These are phyloP conservation scores for Tinospora cordifolia DNA, from an alignment of 164 flowering plant species.

Conservation along the genomic window DNA sequence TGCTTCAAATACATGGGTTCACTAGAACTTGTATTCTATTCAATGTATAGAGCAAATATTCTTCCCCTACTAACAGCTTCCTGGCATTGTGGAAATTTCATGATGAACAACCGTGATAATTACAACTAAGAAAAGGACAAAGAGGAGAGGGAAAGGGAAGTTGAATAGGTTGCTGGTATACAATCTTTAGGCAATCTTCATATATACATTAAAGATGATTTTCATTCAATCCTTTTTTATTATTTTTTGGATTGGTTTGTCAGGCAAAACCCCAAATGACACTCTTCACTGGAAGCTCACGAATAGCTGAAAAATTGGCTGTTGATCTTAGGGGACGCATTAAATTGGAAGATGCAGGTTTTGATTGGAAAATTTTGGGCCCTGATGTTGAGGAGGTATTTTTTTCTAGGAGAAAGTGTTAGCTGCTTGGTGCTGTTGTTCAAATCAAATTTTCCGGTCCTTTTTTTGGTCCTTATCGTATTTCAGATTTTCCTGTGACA, in stretches of 20 bases:
- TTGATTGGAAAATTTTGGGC: conserved; percentile 96
- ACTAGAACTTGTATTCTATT: too few relatives aligned
- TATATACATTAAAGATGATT: neutral
- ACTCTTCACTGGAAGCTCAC: conserved; percentile 94
- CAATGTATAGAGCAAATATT: too few relatives aligned
- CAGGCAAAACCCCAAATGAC: conserved; percentile 96
- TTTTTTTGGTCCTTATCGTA: neutral
- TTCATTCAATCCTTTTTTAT: conserved; percentile 3
- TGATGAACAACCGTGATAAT: too few relatives aligned
- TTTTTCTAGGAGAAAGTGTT: neutral
- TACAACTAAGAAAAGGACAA: too few relatives aligned
- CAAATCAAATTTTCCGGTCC: neutral
- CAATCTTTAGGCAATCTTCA: too few relatives aligned
- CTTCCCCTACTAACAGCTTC: too few relatives aligned
- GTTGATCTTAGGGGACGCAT: conserved; percentile 77
- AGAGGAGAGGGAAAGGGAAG: too few relatives aligned
- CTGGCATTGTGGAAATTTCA: too few relatives aligned
- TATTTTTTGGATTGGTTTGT: conserved; percentile 2
- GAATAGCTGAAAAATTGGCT: conserved; percentile 92
- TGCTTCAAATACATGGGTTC: too few relatives aligned
- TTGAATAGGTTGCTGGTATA: too few relatives aligned
- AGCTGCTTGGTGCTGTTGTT: neutral
- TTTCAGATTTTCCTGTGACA: conserved; percentile 21
- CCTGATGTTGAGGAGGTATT: conserved; percentile 93
- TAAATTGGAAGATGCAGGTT: conserved; percentile 97